Base-by-base conservation (phyloP, 1,139 yeast genomes). In the Candida tetrigidarum region DNA sequence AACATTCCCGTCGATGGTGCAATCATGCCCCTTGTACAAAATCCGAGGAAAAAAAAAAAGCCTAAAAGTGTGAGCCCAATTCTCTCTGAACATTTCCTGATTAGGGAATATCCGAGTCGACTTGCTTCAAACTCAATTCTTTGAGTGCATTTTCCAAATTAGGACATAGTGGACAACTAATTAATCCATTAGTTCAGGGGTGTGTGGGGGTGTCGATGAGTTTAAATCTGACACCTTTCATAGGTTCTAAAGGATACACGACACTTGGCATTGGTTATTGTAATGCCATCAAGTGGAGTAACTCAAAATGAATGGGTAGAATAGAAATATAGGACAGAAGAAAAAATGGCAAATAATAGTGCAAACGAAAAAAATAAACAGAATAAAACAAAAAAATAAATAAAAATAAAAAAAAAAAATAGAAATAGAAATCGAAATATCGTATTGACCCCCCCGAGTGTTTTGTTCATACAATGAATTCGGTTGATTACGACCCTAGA, bases 401-500 rank as follows among this genome's bases (percentile, higher is more conserved):
- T 35, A 27, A 19, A 16, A 35, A 28, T 18, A 27, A n/a, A 22
- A 33, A 26, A 32, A 27, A 30, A 30, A 38, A 39, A 19, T 19
- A 27, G n/a, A 22, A 32, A 7, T 11, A 29, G 15, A n/a, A n/a
- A n/a, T n/a, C n/a, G n/a, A n/a, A n/a, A n/a, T n/a, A n/a, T n/a
- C n/a, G n/a, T n/a, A n/a, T n/a, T n/a, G n/a, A n/a, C n/a, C n/a
- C n/a, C n/a, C n/a, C n/a, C 6, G 4, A 9, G 11, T 16, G n/a
- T 12, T n/a, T 15, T 18, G 7, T 23, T 15, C 26, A 26, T 16
- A 37, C 34, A 28, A 58, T 58, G 62, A 50, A 50, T 15, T 28
- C 44, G 14, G 33, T 49, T 37, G 49, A 55, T 39, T 59, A 59
- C 43, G 48, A 52, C 37, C 63, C 62, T 10, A 46, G 45, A 27